Conservation (phyloP, 768 basidiomycete species). For the Stropharia rugosoannulata region DNA sequence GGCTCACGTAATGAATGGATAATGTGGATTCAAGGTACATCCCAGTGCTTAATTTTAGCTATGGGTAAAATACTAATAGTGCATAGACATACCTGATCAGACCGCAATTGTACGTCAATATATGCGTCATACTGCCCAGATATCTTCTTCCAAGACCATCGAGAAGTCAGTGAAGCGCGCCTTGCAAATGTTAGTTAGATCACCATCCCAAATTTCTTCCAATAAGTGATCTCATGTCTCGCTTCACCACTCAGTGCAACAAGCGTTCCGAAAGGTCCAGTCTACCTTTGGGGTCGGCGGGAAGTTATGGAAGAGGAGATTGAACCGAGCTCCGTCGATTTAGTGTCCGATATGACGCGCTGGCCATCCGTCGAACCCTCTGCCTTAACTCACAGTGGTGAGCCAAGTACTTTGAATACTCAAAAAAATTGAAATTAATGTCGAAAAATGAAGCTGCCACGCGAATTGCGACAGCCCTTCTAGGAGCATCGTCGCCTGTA, state of each 20-base stretch:
- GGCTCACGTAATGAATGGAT: slow-evolving; percentile 75
- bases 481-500: slow-evolving; percentile 51
- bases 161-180: slow-evolving; percentile 54
- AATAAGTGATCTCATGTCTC: slow-evolving; percentile 1
- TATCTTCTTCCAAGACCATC: slow-evolving; percentile 52
- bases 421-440: not conserved
- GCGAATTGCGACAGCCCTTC: slow-evolving; percentile 47
- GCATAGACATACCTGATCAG: slow-evolving; percentile 68
- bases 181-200: slow-evolving; percentile 56
- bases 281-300: slow-evolving; percentile 73
- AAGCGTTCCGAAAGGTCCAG: slow-evolving; percentile 72
- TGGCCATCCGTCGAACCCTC: slow-evolving; percentile 56
- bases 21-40: slow-evolving; percentile 66
- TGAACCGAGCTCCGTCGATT: slow-evolving; percentile 32
- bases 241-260: slow-evolving; percentile 42
- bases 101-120: slow-evolving; percentile 71
- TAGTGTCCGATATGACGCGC: slow-evolving; percentile 25
- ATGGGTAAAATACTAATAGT: not conserved
- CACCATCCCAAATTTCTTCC: not conserved
- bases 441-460: slow-evolving; percentile 23
- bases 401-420: not conserved
- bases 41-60: not conserved
- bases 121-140: slow-evolving; percentile 66
- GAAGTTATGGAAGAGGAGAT: slow-evolving; percentile 71
- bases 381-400: slow-evolving; percentile 42